phyloP scores from a whole-genome alignment of 495 filamentous ascomycete genomes.

The Antarctomyces pellizariae region DNA sequence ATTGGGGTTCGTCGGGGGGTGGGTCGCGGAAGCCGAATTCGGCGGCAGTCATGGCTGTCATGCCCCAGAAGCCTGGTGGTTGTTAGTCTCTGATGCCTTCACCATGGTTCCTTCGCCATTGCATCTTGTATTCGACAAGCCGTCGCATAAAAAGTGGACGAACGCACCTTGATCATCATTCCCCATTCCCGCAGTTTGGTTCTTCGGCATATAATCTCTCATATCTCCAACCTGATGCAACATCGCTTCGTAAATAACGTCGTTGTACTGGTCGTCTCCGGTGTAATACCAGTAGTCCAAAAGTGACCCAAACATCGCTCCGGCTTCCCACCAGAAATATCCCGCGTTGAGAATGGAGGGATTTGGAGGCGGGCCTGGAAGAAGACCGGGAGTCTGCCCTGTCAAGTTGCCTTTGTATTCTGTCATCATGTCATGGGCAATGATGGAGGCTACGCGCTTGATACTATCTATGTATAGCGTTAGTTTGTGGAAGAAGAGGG shows the following conservation, averaged over 20 bases:
- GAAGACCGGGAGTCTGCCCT: constrained; percentile 38
- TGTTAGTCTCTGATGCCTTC: constrained; percentile 46
- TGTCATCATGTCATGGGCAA: constrained; percentile 38
- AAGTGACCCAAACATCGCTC: constrained; percentile 48
- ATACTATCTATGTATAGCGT: constrained; percentile 24
- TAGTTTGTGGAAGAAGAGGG: constrained; percentile 2
- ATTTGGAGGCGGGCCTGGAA: constrained; percentile 28
- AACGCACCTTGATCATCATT: constrained; percentile 51
- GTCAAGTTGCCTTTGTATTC: constrained; percentile 39
- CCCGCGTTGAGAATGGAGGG: constrained; percentile 1
- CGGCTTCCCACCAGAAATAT: constrained; percentile 53
- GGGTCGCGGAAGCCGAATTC: constrained; percentile 40
- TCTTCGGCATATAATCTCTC: constrained; percentile 40
- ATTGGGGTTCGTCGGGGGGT: constrained; percentile 31
- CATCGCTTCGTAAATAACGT: constrained; percentile 34
- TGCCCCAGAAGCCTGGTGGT: constrained; percentile 48
- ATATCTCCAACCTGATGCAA: constrained; percentile 41
- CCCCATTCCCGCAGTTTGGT: constrained; percentile 53
- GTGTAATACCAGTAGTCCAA: constrained; percentile 65
- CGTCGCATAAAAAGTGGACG: not conserved
- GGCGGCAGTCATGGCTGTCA: constrained; percentile 51
- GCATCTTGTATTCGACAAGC: constrained; percentile 6
- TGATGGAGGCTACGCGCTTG: constrained; percentile 31
- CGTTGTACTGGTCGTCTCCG: constrained; percentile 46
- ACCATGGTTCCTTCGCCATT: constrained; percentile 53